Conservation (phyloP, 176 grass and related monocot genomes). For the Cenchrus fungigraminus region DNA sequence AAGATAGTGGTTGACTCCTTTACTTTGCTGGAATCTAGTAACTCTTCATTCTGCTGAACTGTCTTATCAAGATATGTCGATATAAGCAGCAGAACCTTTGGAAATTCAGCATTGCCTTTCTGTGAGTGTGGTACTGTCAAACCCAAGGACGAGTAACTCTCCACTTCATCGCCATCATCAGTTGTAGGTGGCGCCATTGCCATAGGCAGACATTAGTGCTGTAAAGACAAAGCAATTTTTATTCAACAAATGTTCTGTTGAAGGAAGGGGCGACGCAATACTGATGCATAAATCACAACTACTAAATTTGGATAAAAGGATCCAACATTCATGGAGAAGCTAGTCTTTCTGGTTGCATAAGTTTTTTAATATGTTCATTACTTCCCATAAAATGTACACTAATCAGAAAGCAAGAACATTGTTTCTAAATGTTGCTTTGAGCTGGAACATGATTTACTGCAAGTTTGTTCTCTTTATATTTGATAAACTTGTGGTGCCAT, state of each 20-base stretch:
- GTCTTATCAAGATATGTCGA: constrained; percentile 60
- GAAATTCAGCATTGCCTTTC: constrained; percentile 56
- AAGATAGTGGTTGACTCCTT: constrained; percentile 67
- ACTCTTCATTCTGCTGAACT: constrained; percentile 65
- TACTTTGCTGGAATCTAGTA: constrained; percentile 54
- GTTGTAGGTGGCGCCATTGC: constrained; percentile 51
- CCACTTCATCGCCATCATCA: constrained; percentile 42
- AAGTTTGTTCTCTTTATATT: background rate
- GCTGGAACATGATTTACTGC: background rate
- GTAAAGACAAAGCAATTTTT: constrained; percentile 38
- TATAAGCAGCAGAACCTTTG: constrained; percentile 77
- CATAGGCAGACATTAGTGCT: constrained; percentile 45
- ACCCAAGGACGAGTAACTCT: constrained; percentile 68
- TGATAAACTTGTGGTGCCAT: background rate
- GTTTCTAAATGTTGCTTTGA: background rate
- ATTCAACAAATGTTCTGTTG: background rate
- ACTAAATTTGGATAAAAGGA: background rate
- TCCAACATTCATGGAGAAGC: background rate
- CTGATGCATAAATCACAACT: background rate
- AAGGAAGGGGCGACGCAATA: background rate
- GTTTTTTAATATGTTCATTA: background rate
- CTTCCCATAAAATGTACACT: background rate
- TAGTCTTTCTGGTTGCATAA: background rate
- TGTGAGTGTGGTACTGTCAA: constrained; percentile 55
- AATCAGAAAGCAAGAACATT: background rate